These are phyloP conservation scores for Solanum pennellii DNA, from an alignment of 257 asterid species.

Conservation along the genomic window DNA sequence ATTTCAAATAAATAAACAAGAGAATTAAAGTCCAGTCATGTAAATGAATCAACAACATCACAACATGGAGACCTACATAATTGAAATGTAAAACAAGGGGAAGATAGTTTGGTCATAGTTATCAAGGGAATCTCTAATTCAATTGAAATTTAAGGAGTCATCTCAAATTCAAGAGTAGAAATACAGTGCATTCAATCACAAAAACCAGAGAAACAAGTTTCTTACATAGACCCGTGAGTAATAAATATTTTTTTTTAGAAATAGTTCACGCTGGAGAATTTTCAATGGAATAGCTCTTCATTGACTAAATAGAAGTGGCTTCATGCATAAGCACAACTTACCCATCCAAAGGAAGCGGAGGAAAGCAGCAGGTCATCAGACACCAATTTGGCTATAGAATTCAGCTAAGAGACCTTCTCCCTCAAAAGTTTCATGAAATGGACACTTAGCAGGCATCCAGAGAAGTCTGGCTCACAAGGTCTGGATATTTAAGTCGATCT, in stretches of 20 bases:
- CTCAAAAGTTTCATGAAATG: background rate
- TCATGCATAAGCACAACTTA: slow-evolving; percentile 20
- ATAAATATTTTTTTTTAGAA: background rate
- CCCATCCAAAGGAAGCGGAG: slow-evolving; percentile 94
- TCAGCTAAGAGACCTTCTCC: background rate
- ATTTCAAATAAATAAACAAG: background rate
- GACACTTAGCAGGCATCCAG: background rate
- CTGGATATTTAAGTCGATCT: background rate
- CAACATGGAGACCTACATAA: background rate
- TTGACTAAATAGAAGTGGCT: background rate
- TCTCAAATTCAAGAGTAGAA: background rate
- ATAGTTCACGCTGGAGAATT: background rate
- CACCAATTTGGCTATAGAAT: slow-evolving; percentile 82
- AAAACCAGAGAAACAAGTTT: background rate
- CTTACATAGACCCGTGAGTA: background rate
- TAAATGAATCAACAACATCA: background rate
- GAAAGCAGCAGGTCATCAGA: slow-evolving; percentile 89
- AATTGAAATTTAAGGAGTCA: background rate
- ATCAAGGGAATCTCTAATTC: background rate
- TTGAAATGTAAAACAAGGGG: background rate
- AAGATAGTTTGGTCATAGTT: background rate
- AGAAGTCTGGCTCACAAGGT: background rate
- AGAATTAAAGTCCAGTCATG: background rate
- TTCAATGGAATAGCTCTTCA: background rate
- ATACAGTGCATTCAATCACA: background rate